These are phyloP conservation scores for Cornus controversa DNA, from an alignment of 148 eudicot species.

Conservation along the genomic window DNA sequence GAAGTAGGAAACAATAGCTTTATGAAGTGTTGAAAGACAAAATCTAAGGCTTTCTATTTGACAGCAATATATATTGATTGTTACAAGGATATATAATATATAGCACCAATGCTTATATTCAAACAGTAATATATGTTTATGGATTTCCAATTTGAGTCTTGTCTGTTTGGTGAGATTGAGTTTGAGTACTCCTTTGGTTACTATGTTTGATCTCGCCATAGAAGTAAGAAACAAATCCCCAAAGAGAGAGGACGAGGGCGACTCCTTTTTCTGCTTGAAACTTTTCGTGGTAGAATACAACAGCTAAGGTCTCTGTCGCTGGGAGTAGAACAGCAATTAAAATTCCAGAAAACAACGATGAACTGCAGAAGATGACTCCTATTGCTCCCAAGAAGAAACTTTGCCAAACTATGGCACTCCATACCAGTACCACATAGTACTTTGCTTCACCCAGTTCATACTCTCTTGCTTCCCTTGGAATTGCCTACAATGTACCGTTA, in stretches of 20 bases:
- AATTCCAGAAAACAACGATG: constrained; percentile 16
- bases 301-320: constrained; percentile 7
- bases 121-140: background rate
- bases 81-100: too few species aligned
- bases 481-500: background rate
- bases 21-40: background rate
- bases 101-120: background rate
- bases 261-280: constrained; percentile 20
- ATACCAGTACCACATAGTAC: constrained; percentile 7
- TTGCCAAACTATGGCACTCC: constrained; percentile 10
- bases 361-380: constrained; percentile 15
- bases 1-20: too few species aligned
- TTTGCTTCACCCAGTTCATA: constrained; percentile 14
- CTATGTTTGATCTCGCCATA: constrained; percentile 9
- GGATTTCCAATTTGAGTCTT: background rate
- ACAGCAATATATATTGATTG: too few species aligned
- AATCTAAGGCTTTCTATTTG: too few species aligned
- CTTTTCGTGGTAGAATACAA: constrained; percentile 17
- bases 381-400: constrained; percentile 11
- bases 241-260: constrained; percentile 16
- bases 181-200: background rate
- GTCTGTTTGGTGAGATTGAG: background rate
- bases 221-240: constrained; percentile 23
- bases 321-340: constrained; percentile 14
- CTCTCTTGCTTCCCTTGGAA: constrained; percentile 16